Evolutionary conservation across 306 rosid species (phyloP), one percentile per base, ranked within the genome.

Genomic region (Pyrus betulifolia): DNA sequence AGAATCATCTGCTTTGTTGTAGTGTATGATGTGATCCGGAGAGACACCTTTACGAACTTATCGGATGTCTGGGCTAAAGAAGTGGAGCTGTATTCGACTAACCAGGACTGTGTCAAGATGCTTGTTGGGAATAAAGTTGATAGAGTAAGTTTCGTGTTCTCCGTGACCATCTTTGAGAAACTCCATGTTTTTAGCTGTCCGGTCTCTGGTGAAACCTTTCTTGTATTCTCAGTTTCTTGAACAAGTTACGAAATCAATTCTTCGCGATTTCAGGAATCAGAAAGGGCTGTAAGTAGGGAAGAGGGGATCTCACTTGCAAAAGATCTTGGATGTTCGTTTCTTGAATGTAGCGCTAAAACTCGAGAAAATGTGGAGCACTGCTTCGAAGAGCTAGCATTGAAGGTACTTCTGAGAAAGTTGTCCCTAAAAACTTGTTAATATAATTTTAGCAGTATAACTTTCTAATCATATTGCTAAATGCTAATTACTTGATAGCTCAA

Each of bases 61-160:
- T 92, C 96, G 72, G 96, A 89, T 7, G 82, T 92, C 23, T 96
- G 99, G 99, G 87, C 96, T 72, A 96, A 92, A 85, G 99, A 96
- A 85, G 92, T 88, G 79, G 96, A 96, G 75, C 88, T 92, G 67
- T 91, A 96, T 77, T 91, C 89, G 8, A 90, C 93, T 44, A 89
- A 89, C 84, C 87, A 92, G 82, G 81, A 89, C 79, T 91, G 96
- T 71, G 92, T 88, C 85, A 96, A 88, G 90, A 81, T 96, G 84
- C 96, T 96, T 35, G 97, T 96, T 38, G 99, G 99, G 63, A 96
- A 96, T 62, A 96, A 96, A 88, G 97, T 96, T 80, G 99, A 96
- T 72, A 86, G 86, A 57, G 99, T 96, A 89, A 89, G 92, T 79
- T 83, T 80, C 63, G 28, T 65, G 23, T 49, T 44, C 76, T 63